Evolutionary conservation across 2,329 filamentous ascomycete species (phyloP).

Genomic region (Aspergillus hortae): DNA sequence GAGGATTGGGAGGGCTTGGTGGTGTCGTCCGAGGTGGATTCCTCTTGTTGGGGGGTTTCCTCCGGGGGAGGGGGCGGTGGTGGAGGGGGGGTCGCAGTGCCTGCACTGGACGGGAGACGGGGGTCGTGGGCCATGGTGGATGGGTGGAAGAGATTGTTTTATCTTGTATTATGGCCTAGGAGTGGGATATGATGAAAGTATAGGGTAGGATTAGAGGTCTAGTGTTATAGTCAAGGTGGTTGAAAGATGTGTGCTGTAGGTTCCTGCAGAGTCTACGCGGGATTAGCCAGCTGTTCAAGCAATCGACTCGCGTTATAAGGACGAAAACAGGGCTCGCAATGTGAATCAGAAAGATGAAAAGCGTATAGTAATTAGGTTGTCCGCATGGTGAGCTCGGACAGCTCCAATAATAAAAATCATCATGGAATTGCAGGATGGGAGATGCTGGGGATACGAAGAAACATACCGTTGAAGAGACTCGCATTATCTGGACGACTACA

Average conservation of each 20-base stretch:
- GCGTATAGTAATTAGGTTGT: slow-evolving; percentile 57
- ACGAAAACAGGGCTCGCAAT: slow-evolving; percentile 7
- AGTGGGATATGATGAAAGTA: slow-evolving; percentile 11
- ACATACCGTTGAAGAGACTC: slow-evolving; percentile 28
- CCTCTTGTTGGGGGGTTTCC: neutral
- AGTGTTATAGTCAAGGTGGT: slow-evolving; percentile 10
- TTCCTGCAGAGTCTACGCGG: slow-evolving; percentile 27
- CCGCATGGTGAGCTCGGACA: slow-evolving; percentile 65
- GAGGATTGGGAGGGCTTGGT: slow-evolving; percentile 27
- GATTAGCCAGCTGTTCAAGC: slow-evolving; percentile 20
- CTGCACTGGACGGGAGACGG: slow-evolving; percentile 44
- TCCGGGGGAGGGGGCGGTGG: slow-evolving; percentile 50
- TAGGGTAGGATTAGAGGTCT: neutral
- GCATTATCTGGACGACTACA: slow-evolving; percentile 24
- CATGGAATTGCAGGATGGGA: slow-evolving; percentile 34
- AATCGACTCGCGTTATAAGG: neutral
- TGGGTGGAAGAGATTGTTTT: neutral
- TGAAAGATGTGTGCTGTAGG: slow-evolving; percentile 32
- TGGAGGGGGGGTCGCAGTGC: slow-evolving; percentile 40
- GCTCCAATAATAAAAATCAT: slow-evolving; percentile 71
- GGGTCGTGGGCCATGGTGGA: slow-evolving; percentile 49
- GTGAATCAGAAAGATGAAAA: slow-evolving; percentile 28
- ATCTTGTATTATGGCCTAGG: slow-evolving; percentile 5
- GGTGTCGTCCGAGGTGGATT: slow-evolving; percentile 1
- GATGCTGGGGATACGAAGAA: neutral